Base-by-base conservation (phyloP, 768 basidiomycete genomes). In the Psilocybe cyanescens region DNA sequence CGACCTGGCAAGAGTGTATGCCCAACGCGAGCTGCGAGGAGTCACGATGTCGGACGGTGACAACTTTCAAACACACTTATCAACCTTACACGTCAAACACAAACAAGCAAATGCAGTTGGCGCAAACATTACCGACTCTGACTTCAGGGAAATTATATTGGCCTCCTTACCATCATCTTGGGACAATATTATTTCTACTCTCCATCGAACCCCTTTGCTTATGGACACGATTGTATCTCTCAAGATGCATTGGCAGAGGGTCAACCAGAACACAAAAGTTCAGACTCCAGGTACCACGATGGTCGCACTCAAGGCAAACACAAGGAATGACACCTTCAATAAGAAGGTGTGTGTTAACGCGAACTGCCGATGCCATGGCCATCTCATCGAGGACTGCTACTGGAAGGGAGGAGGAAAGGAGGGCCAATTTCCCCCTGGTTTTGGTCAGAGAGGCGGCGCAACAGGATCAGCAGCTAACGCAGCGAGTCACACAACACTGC, bases 401-500 rank as follows among this genome's bases (percentile, higher is more conserved):
- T 71, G 66, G 64, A 63, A 63, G 9, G 76, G 77, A 0, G 72
- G 75, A 16, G 74, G 76, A 11, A 78, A 76, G 41, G 75, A 75
- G 45, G 76, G 77, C 7, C 76, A 78, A 53, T 72, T 71, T 44
- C 74, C 72, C 0, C 50, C 59, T 2, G 62, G 64, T 11, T 72
- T 70, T 29, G 54, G 68, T 14, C 48, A 57, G 19, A 28, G 60
- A n/a, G 55, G 64, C 8, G 53, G 50, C 28, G 30, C 45, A 3
- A 45, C 47, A 12, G 49, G 45, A 9, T 14, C 46, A 8, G n/a
- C 59, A 24, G 28, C 44, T 41, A 17, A 6, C 9, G 33, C 59
- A 12, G 46, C 47, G 19, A 33, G 60, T 2, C 19, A 30, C 44
- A 19, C 19, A 19, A 33, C 5, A 53, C 19, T 60, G 46, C 9